Base-by-base conservation (phyloP, 345 rosid genomes). In the Citrus inodora region DNA sequence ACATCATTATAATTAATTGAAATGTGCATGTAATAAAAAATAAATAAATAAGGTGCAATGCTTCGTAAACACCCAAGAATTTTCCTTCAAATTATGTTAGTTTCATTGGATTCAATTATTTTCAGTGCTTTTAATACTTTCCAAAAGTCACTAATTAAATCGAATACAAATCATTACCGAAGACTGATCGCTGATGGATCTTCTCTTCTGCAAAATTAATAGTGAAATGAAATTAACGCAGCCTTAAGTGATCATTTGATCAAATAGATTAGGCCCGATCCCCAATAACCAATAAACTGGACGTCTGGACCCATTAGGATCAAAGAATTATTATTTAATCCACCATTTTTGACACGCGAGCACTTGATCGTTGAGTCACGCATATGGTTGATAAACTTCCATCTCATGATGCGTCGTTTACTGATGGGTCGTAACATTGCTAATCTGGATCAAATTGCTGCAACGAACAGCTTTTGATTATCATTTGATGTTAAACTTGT, bases 51-150 rank as follows among this genome's bases (percentile, higher is more conserved):
- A 3, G 17, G 17, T 13, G 5, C 51, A 42, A 11, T 42, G 51
- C 51, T 11, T 11, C 51, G 17, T 46, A 13, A 46, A 11, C 51
- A 42, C 16, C 16, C 51, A 11, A 3, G 1, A 46, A 24, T 2
- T 33, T 65, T 19, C 1, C 35, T 42, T 78, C 40, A 38, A 53
- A 55, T 55, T 11, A 65, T 66, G n/a, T 2, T 37, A 28, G 75
- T 37, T 73, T 27, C 64, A 71, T 78, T 32, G 53, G 42, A 51
- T 53, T 33, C 70, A 58, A 67, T 67, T 66, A 67, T 67, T 30
- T 67, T 67, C 51, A 55, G 48, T 27, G 16, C 40, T 32, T 53
- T 75, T 9, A 33, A 1, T 37, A 6, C 55, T 77, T 67, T 60
- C 75, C 6, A n/a, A 25, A 37, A 19, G 19, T 38, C 25, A 7